phyloP scores from a whole-genome alignment of 345 rosid species.

The Zanthoxylum bungeanum region DNA sequence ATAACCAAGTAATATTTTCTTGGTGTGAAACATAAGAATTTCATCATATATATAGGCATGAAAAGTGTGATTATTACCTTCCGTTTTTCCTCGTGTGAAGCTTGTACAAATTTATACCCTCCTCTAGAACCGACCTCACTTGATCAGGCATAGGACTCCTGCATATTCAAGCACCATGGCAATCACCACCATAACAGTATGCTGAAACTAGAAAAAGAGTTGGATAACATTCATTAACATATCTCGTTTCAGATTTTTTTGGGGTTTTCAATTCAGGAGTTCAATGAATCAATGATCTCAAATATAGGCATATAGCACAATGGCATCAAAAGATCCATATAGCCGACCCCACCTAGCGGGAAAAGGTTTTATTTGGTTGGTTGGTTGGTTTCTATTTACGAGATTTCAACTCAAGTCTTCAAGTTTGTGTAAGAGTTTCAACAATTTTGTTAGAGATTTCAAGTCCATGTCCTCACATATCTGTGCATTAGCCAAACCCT shows the following conservation, averaged over 20 bases:
- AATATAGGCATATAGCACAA: too few relatives aligned
- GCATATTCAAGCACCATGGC: constrained; percentile 18
- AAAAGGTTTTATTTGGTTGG: too few relatives aligned
- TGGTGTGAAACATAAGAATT: background rate
- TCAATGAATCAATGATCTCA: too few relatives aligned
- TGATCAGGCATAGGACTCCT: constrained; percentile 78
- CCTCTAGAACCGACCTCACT: constrained; percentile 64
- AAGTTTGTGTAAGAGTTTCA: background rate
- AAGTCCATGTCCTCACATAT: background rate
- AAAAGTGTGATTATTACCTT: constrained; percentile 43
- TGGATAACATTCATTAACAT: background rate
- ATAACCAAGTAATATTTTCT: background rate
- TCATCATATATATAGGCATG: too few relatives aligned
- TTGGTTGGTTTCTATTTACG: too few relatives aligned
- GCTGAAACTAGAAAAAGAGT: background rate
- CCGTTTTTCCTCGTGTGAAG: constrained; percentile 75
- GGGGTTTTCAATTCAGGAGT: background rate
- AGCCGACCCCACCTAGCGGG: too few relatives aligned
- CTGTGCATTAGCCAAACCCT: background rate
- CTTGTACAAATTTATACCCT: constrained; percentile 75
- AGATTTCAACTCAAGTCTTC: background rate
- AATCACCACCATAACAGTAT: background rate
- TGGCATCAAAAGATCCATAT: too few relatives aligned
- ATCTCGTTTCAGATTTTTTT: background rate
- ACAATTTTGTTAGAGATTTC: background rate